Evolutionary conservation across 352 stramenopile species (phyloP), one percentile per base, ranked within the genome.

Genomic region (Phytophthora meadii): DNA sequence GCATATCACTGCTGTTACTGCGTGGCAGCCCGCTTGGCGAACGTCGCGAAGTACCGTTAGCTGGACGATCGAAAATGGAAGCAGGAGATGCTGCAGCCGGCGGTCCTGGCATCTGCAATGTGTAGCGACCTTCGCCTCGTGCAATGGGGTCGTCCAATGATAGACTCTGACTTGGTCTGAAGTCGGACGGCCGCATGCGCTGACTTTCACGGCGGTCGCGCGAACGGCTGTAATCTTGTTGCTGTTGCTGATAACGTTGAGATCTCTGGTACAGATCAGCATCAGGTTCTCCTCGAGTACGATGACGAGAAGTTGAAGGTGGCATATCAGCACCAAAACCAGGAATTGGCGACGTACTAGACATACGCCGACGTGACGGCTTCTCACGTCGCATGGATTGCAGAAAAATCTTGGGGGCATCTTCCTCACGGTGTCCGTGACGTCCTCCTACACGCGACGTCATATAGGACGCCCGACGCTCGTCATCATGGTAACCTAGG

Each of bases 61-160:
- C 59, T 17, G 79, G 71, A 11, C 82, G 82, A 54, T 93, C 84
- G 39, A 93, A 93, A 48, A 93, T 84, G 1, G 84, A 90, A 4
- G 77, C 68, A 2, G 82, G 64, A 1, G 75, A 49, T 27, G 61
- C 34, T 3, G 66, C 54, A 19, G 49, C 50, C 11, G 60, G 50
- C 11, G 65, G 49, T 17, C 65, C 65, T 17, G 57, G 64, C 42
- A 79, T 73, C 28, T 68, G 67, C 40, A 83, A 56, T 28, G 64
- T 81, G 30, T 69, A 67, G 22, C 71, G 64, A 30, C 32, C 72
- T 61, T 80, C 70, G 19, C 60, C 70, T 65, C 73, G 61, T 15
- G 65, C 41, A 36, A 79, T 68, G 11, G 68, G 67, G 47, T 76
- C 71, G 50, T 76, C 71, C 46, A 76, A 36, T 24, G 68, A 79